phyloP scores from a whole-genome alignment of 495 filamentous ascomycete species.

The Podospora pseudoanserina region DNA sequence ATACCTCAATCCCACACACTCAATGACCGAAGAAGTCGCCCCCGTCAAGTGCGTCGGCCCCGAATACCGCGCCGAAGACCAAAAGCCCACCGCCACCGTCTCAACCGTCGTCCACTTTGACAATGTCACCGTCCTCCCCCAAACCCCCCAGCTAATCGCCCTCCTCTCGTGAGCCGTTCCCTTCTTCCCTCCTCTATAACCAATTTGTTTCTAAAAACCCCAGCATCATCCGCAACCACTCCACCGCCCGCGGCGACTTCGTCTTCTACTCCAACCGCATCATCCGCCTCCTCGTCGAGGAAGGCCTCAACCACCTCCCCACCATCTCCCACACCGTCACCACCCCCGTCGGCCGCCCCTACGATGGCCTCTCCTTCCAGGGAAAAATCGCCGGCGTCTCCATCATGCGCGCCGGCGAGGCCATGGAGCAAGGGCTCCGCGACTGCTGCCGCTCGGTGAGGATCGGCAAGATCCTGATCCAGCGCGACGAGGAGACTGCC shows the following conservation, averaged over 20 bases:
- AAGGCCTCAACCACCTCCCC: conserved; percentile 94
- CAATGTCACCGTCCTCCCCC: conserved; percentile 85
- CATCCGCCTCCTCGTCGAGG: conserved; percentile 95
- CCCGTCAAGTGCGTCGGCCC: conserved; percentile 75
- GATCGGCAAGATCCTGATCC: conserved; percentile 97
- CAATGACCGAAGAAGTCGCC: conserved; percentile 37
- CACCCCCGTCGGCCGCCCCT: conserved; percentile 84
- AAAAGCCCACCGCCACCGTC: conserved; percentile 86
- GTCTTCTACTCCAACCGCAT: conserved; percentile 99
- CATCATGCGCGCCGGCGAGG: conserved; percentile 96
- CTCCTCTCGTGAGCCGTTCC: conserved; percentile 77
- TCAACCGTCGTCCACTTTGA: conserved; percentile 77
- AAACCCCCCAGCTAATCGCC: conserved; percentile 95
- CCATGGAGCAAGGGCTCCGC: conserved; percentile 94
- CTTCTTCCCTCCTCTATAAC: conserved; percentile 17
- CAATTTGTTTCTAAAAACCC: not conserved
- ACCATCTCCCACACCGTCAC: conserved; percentile 82
- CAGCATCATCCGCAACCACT: conserved; percentile 92
- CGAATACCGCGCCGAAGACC: conserved; percentile 66
- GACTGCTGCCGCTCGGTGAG: conserved; percentile 95
- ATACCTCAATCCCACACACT: too few relatives aligned
- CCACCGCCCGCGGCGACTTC: conserved; percentile 88
- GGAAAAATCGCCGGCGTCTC: conserved; percentile 98
- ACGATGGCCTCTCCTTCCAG: conserved; percentile 89
- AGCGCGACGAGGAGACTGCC: conserved; percentile 91